Base-by-base conservation (phyloP, 2,329 filamentous ascomycete genomes). In the Claviceps purpurea region DNA sequence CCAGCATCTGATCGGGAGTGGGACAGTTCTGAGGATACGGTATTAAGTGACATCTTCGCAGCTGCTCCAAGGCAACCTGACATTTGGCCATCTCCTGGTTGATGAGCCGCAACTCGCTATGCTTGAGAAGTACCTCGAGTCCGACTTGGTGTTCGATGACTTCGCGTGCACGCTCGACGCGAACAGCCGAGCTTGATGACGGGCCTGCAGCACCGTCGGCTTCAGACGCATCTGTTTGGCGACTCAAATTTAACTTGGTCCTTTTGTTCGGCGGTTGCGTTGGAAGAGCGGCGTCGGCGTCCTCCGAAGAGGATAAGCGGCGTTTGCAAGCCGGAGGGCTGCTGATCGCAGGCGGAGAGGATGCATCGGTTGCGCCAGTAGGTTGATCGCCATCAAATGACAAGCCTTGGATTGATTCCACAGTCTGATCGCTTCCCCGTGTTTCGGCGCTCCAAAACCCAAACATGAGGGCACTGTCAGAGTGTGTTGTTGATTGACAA, bases 51-150 rank as follows among this genome's bases (percentile, higher is more conserved):
- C 90, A 96, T 55, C 93, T 84, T 60, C 93, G 86, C 56, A 98
- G 74, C 70, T 97, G 93, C 70, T 98, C 93, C 59, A 97, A 76
- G 11, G 90, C 89, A 57, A 90, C 74, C 71, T 97, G 90, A 64
- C 90, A 96, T 72, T 96, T 97, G 58, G 89, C 91, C 58, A 97
- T 78, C 71, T 97, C 93, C 69, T 95, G 89, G 64, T 97, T 89
- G 67, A 97, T 95, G 59, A 95, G 76, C 53, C 90, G 87, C 54
- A 97, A 72, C 72, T 98, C 93, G 62, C 93, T 83, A 69, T 98
- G 93, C 74, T 96, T 97, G 65, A 94, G 73, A 57, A 97, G 72
- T 50, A 97, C 90, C 71, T 96, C 90, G 58, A 93, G 79, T 62
- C 89, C 87, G 67, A 97, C 85, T 68, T 96, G 87, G 56, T 89